A percentile compares a stretch with the other conserved stretches of the same genome.
These are phyloP conservation scores for Lentinula detonsa DNA, from an alignment of 768 basidiomycete genomes.

Conservation along the genomic window DNA sequence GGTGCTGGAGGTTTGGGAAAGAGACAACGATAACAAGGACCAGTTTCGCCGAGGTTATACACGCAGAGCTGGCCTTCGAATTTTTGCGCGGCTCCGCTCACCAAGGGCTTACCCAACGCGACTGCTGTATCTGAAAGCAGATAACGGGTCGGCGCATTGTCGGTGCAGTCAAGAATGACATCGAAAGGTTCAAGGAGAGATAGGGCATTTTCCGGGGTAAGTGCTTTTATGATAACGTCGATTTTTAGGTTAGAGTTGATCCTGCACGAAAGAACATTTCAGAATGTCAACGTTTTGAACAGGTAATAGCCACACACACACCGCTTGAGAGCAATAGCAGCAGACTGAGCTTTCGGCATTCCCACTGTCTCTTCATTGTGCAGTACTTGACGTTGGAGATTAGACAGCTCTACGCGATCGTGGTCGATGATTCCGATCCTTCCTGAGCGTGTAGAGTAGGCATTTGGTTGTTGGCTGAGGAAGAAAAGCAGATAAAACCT, in stretches of 20 bases:
- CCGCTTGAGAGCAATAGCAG: constrained; percentile 63
- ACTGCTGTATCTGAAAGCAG: constrained; percentile 86
- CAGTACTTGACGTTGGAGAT: constrained; percentile 90
- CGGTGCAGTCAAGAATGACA: constrained; percentile 89
- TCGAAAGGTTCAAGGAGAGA: constrained; percentile 56
- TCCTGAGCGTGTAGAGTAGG: constrained; percentile 39
- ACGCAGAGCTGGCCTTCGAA: constrained; percentile 77
- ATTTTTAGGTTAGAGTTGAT: constrained; percentile 68
- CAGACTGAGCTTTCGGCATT: constrained; percentile 76
- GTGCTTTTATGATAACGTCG: constrained; percentile 44
- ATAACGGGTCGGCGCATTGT: constrained; percentile 89
- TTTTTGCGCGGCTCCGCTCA: constrained; percentile 89
- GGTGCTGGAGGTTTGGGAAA: constrained; percentile 77
- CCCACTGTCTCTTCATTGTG: constrained; percentile 75
- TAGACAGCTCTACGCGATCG: constrained; percentile 82
- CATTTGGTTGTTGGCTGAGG: not conserved
- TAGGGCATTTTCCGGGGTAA: constrained; percentile 62
- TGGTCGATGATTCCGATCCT: constrained; percentile 84
- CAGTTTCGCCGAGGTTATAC: constrained; percentile 61
- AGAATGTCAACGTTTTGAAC: constrained; percentile 2
- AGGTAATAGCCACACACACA: constrained; percentile 20
- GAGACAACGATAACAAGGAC: constrained; percentile 92
- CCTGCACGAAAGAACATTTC: constrained; percentile 30
- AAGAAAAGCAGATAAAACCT: constrained; percentile 42
- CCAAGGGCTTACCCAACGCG: constrained; percentile 68